A percentile compares a stretch with the other conserved stretches of the same genome.
Conservation (phyloP, 805 yeast species). For the Lipomyces japonicus region DNA sequence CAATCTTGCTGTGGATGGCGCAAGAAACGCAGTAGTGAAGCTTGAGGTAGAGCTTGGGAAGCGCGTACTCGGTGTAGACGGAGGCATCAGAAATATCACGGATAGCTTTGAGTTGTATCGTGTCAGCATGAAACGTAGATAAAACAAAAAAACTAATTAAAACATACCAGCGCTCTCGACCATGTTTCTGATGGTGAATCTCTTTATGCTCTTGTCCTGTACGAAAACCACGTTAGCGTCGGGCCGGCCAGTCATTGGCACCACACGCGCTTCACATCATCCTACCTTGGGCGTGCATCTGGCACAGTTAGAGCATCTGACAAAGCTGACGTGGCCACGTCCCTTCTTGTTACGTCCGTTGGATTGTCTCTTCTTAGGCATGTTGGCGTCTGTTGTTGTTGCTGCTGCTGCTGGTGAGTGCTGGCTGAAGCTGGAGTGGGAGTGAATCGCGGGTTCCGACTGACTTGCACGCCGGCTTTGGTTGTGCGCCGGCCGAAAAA, state of each 20-base stretch:
- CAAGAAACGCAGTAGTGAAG: slow-evolving; percentile 99
- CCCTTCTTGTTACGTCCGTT: slow-evolving; percentile 99
- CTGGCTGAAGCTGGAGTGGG: background rate
- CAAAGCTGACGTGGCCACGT: slow-evolving; percentile 99
- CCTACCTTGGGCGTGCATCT: slow-evolving; percentile 90
- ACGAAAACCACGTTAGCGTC: background rate
- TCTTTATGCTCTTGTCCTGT: slow-evolving; percentile 97
- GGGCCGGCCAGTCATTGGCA: background rate
- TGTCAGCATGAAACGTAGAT: background rate
- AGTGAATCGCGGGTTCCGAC: background rate
- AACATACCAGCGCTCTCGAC: slow-evolving; percentile 88
- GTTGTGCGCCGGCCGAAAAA: background rate
- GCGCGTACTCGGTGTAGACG: slow-evolving; percentile 97
- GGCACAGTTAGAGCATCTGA: slow-evolving; percentile 99
- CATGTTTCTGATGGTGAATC: slow-evolving; percentile 99
- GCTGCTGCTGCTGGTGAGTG: too few species aligned
- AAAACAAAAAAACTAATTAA: background rate
- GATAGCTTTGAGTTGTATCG: slow-evolving; percentile 50
- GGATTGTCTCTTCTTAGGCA: slow-evolving; percentile 99
- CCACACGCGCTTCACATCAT: background rate
- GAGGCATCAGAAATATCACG: slow-evolving; percentile 99
- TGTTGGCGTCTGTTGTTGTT: slow-evolving; percentile 41
- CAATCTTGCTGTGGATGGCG: slow-evolving; percentile 99
- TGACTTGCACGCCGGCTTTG: background rate
- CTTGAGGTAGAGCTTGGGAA: slow-evolving; percentile 99